Conservation (phyloP, 257 asterid species). For the Primulina tabacum region DNA sequence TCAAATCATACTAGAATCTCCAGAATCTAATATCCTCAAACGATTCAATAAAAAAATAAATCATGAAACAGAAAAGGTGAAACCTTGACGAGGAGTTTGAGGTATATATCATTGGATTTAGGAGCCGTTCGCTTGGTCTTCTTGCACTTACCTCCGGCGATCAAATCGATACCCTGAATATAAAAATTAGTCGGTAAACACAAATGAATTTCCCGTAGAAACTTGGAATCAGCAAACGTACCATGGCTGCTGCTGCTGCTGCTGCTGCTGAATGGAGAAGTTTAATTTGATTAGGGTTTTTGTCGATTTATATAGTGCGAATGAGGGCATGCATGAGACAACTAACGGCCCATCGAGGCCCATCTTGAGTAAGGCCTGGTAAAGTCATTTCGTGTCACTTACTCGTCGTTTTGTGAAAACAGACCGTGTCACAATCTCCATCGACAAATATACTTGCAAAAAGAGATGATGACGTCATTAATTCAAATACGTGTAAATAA, state of each 20-base stretch:
- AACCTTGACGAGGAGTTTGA: slow-evolving; percentile 65
- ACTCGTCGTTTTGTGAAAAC: too few relatives aligned
- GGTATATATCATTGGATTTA: slow-evolving; percentile 53
- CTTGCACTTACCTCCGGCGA: slow-evolving; percentile 64
- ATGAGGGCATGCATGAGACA: not conserved
- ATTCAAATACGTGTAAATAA: too few relatives aligned
- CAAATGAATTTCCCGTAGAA: not conserved
- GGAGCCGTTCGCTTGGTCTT: slow-evolving; percentile 64
- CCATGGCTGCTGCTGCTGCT: slow-evolving; percentile 34
- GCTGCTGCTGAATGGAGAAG: slow-evolving; percentile 11
- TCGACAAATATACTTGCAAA: too few relatives aligned
- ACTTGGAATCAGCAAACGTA: slow-evolving; percentile 4
- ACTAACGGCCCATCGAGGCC: slow-evolving; percentile 11
- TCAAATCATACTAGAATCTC: not conserved
- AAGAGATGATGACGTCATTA: too few relatives aligned
- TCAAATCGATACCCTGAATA: slow-evolving; percentile 60
- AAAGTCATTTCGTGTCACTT: too few relatives aligned
- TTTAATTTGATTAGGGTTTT: slow-evolving; percentile 35
- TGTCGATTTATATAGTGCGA: slow-evolving; percentile 7
- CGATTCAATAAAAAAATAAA: not conserved
- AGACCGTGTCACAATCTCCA: too few relatives aligned
- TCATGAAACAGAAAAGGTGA: not conserved
- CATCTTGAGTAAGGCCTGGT: not conserved
- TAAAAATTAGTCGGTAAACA: not conserved
- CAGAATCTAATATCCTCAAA: not conserved